Base-by-base conservation (phyloP, 495 filamentous ascomycete genomes). In the Coniosporium apollinis region DNA sequence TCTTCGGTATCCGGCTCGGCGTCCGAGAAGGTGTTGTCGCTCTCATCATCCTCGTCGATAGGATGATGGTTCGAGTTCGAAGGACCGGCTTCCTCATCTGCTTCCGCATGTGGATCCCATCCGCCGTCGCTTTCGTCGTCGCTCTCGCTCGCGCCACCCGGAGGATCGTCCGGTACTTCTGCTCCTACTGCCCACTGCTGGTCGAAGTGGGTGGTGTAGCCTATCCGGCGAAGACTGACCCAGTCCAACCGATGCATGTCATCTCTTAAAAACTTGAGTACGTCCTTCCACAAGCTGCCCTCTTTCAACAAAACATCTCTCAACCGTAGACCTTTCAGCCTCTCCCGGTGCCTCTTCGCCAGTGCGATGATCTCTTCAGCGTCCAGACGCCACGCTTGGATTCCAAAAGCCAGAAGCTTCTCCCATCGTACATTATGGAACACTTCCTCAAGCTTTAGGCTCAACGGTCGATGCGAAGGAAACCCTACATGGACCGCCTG, bases 401-500 rank as follows among this genome's bases (percentile, higher is more conserved):
- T 64, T 14, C 75, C 74, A 31, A 82, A 65, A 1, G 71, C 70
- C 22, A 68, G 59, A 1, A 81, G 59, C 3, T 65, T 65, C 30
- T 67, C 64, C 70, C 72, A 77, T 13, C 62, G 61, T 2, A 77
- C 56, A 30, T 64, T 45, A 40, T 80, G 74, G 47, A 82, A 78
- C 10, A 82, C 55, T 0, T 61, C 54, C 31, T 78, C 70, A 0
- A 78, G 61, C 18, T 54, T 48, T 11, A 78, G 48, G 35, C 61
- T 59, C 1, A 82, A 47, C 3, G 77, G 74, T 4, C 56, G 41
- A 28, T 66, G 60, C 15, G 64, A 57, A 3, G 67, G 68, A 40
- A 79, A 82, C 4, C 74, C 73, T 13, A 82, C 60, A 40, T 79
- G 74, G 19, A 82, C 60, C n/a, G 69, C 59, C 36, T 68, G 61